Conservation (phyloP, 1,284 basidiomycete species). For the Melanopsichium pennsylvanicum region DNA sequence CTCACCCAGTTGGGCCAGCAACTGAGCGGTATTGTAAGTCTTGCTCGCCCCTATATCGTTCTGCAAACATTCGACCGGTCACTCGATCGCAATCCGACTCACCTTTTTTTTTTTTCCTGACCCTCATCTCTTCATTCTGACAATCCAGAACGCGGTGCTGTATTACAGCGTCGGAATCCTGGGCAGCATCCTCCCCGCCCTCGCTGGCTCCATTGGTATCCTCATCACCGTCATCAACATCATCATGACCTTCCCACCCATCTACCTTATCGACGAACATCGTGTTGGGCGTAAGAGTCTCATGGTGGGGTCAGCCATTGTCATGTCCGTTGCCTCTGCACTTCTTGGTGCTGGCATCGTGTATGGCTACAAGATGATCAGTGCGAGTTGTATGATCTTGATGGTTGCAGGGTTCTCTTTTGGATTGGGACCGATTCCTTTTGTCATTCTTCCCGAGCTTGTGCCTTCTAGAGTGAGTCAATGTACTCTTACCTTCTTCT, state of each 20-base stretch:
- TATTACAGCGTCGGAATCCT: slow-evolving; percentile 62
- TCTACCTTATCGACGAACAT: slow-evolving; percentile 77
- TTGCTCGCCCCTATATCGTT: background rate
- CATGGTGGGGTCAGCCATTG: slow-evolving; percentile 68
- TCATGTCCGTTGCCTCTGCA: slow-evolving; percentile 75
- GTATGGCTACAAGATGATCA: slow-evolving; percentile 68
- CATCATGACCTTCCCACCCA: slow-evolving; percentile 79
- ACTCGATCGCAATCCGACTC: no score
- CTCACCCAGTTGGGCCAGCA: slow-evolving; percentile 62
- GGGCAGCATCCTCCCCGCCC: slow-evolving; percentile 42
- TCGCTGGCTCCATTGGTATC: slow-evolving; percentile 51
- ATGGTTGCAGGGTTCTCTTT: slow-evolving; percentile 90
- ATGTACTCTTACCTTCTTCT: background rate
- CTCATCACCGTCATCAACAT: slow-evolving; percentile 71
- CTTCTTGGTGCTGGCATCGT: slow-evolving; percentile 77
- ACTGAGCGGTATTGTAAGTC: slow-evolving; percentile 53
- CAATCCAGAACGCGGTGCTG: slow-evolving; percentile 51
- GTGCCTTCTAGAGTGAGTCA: slow-evolving; percentile 71
- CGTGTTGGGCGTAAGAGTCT: slow-evolving; percentile 67
- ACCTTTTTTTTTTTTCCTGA: no score
- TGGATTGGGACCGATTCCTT: slow-evolving; percentile 89
- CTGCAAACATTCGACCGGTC: background rate
- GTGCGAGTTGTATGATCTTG: slow-evolving; percentile 78
- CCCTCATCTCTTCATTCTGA: background rate
- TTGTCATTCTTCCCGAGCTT: slow-evolving; percentile 90